Base-by-base conservation (phyloP, 345 rosid genomes). In the Brassica juncea region DNA sequence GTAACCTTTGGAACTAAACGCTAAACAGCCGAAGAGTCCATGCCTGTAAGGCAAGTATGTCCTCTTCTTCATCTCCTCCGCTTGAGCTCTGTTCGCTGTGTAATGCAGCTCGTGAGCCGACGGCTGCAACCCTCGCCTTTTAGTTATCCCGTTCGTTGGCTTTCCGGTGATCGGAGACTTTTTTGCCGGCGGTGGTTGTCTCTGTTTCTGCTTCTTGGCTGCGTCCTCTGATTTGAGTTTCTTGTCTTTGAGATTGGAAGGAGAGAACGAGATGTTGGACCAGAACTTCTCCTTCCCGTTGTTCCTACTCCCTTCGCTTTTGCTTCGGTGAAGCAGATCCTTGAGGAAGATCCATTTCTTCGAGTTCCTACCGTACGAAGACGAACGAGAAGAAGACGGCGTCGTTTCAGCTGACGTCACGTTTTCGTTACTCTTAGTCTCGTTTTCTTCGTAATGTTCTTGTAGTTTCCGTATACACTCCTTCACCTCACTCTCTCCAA, bases 21-120 rank as follows among this genome's bases (percentile, higher is more conserved):
- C 98, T 80, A 95, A 74, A 80, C 99, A 95, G 0, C 99, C 99
- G 27, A 95, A 87, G 70, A 95, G 75, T 0, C 99, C 98, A 83
- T 95, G 97, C 62, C 94, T 87, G 80, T 95, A 95, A 19, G 99
- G 99, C 84, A 95, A 86, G 68, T 85, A 93, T 0, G 99, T 95
- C 85, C 86, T 93, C 90, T 90, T 95, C 88, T 88, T 95, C 98
- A 95, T 82, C 86, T 93, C 99, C 82, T 93, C 98, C 8, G 97
- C 94, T 35, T 95, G 99, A 27, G 98, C 98, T 86, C 94, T 87
- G 63, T 89, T 90, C 7, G 91, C 84, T 2, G 93, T 93, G 86
- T 95, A 95, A 84, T 93, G 99, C 54, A 95, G 25, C 86, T 95
- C 99, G 59, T 93, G 99, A 1, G 98, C 89, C 25, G 99, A 95